These are phyloP conservation scores for Trichosporon sp. DNA, from an alignment of 1,284 basidiomycete species.

Conservation along the genomic window DNA sequence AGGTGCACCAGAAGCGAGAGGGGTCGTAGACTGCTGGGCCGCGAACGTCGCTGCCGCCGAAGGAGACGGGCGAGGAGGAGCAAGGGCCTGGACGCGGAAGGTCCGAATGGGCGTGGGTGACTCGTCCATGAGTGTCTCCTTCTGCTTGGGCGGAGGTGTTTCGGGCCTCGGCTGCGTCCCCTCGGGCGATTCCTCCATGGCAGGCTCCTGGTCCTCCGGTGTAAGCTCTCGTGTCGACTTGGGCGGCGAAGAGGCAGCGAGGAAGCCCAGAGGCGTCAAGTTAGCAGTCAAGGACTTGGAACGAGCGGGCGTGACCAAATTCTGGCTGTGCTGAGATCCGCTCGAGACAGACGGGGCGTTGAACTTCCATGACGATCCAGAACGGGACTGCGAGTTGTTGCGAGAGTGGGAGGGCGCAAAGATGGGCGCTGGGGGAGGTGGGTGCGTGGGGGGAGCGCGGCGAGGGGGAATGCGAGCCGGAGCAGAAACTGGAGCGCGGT, in stretches of 20 bases:
- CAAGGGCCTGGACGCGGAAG: slow-evolving; percentile 14
- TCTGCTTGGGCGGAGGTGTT: neutral
- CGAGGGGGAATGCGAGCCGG: slow-evolving; percentile 12
- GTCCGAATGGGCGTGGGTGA: slow-evolving; percentile 19
- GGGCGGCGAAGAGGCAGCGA: neutral
- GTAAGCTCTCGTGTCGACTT: neutral
- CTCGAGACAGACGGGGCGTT: neutral
- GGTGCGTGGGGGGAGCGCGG: slow-evolving; percentile 14
- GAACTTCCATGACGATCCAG: neutral
- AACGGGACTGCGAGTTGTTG: neutral
- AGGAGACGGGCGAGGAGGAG: neutral
- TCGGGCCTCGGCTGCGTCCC: neutral
- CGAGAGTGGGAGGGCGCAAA: slow-evolving; percentile 9
- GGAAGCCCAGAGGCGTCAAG: neutral
- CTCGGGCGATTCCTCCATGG: neutral
- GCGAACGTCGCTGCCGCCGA: neutral
- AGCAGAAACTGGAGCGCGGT: neutral
- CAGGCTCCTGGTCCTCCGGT: neutral
- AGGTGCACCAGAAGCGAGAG: neutral
- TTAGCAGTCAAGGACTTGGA: neutral
- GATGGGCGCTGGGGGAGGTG: slow-evolving; percentile 14
- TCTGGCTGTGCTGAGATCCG: neutral
- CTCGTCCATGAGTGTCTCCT: slow-evolving; percentile 21
- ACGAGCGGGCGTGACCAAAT: neutral
- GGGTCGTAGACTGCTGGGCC: neutral